Evolutionary conservation across 768 basidiomycete genomes (phyloP), one percentile per base, ranked within the genome.

Genomic region (Naganishia antarctica): DNA sequence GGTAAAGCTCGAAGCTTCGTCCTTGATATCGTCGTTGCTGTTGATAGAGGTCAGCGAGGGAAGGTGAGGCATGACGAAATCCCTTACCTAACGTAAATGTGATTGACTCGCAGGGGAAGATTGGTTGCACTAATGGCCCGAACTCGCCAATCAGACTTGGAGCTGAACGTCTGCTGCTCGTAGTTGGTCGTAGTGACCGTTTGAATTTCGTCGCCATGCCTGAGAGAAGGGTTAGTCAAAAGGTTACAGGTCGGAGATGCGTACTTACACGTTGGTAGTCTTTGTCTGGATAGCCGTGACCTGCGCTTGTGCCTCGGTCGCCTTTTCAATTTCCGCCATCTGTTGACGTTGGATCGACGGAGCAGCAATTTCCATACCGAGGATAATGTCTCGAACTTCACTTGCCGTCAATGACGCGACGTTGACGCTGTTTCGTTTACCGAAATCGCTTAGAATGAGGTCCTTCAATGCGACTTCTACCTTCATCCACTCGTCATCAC

Each of bases 121-220:
- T 99, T 93, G 23, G 93, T 98, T 0, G 96, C 89, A 16, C 91
- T 93, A 72, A 99, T 98, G 34, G 96, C 96, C 67, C 96, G 88
- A 32, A 97, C 90, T 71, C 96, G 91, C 96, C 96, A 99, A 78
- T 99, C 96, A 4, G 96, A 97, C 81, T 99, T 98, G 81, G 88
- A 90, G 78, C 90, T 93, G 81, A 99, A 99, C n/a, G 91, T 88
- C 73, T 91, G 89, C 73, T 97, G 92, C 78, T 96, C 96, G 76
- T 99, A 99, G 74, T 90, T 91, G 67, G 96, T 96, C 0, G 94
- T 99, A 2, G 96, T 99, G 6, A 93, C 86, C 1, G 90, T 90
- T 76, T 92, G 89, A 69, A 98, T 92, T 44, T 89, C 85, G 78
- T 99, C 94, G 77, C 96, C 96, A 70, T 96, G 92, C 64, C 68